Percentiles rank a stretch among this genome's conserved stretches.
phyloP scores from a whole-genome alignment of 371 early-diverging fungal species.

The Mortierella sp. region DNA sequence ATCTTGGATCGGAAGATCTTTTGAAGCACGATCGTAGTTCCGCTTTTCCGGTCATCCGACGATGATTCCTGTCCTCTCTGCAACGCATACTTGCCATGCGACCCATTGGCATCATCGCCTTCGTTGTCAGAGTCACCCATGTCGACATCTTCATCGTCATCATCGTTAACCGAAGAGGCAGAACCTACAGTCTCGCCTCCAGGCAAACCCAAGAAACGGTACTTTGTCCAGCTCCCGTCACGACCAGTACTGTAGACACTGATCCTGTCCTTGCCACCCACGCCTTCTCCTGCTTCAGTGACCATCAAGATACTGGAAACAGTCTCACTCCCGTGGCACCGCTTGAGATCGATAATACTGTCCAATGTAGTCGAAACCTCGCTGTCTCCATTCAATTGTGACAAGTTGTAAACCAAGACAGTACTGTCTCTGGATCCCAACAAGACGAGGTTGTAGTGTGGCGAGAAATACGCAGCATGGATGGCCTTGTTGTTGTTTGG shows the following conservation, averaged over 20 bases:
- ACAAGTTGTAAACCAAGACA: slow-evolving; percentile 66
- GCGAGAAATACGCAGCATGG: slow-evolving; percentile 61
- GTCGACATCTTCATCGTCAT: slow-evolving; percentile 27
- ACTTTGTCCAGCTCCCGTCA: slow-evolving; percentile 77
- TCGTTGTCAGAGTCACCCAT: slow-evolving; percentile 49
- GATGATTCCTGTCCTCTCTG: not conserved
- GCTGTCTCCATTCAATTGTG: not conserved
- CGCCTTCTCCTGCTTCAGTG: slow-evolving; percentile 47
- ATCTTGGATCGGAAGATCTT: slow-evolving; percentile 73
- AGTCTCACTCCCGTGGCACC: slow-evolving; percentile 64
- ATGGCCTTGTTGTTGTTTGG: slow-evolving; percentile 67
- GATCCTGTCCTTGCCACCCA: slow-evolving; percentile 57
- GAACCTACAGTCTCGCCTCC: slow-evolving; percentile 41
- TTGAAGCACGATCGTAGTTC: slow-evolving; percentile 55
- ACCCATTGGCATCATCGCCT: slow-evolving; percentile 15
- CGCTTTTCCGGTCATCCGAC: slow-evolving; percentile 14
- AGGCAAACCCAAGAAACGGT: slow-evolving; percentile 62
- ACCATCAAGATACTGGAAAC: slow-evolving; percentile 49
- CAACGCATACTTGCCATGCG: not conserved
- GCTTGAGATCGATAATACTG: slow-evolving; percentile 65
- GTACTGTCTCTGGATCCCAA: slow-evolving; percentile 76
- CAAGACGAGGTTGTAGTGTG: slow-evolving; percentile 62
- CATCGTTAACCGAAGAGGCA: slow-evolving; percentile 13
- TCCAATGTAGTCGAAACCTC: slow-evolving; percentile 5
- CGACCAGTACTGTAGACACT: slow-evolving; percentile 77